A percentile compares a stretch with the other conserved stretches of the same genome.
These are phyloP conservation scores for Trichoderma sp. DNA, from an alignment of 2,329 filamentous ascomycete species.

Conservation along the genomic window DNA sequence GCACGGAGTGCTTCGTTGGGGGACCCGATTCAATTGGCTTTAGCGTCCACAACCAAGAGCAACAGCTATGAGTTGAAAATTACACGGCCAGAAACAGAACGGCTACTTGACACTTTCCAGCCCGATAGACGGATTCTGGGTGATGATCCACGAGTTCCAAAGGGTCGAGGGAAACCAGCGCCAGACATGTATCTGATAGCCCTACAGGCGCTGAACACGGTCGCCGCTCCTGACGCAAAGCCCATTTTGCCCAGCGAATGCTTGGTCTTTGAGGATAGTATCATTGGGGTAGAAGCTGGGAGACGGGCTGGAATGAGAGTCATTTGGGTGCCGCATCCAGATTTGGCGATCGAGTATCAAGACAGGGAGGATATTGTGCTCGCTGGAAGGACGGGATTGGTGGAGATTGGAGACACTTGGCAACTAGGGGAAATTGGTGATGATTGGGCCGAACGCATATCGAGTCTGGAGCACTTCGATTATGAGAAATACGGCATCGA, in stretches of 20 bases:
- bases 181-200: conserved; percentile 74
- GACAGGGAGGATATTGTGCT: conserved; percentile 24
- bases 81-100: neutral
- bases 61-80: neutral
- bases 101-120: neutral
- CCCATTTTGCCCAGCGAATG: conserved; percentile 64
- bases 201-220: conserved; percentile 62
- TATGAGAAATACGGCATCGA: conserved; percentile 35
- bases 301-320: conserved; percentile 72
- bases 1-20: neutral
- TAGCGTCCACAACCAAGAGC: neutral
- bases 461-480: conserved; percentile 39
- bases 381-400: conserved; percentile 26
- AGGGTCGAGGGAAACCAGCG: conserved; percentile 67
- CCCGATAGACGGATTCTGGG: neutral
- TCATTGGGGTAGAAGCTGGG: conserved; percentile 70
- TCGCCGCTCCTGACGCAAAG: conserved; percentile 48
- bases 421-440: conserved; percentile 37
- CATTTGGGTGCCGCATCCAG: conserved; percentile 69
- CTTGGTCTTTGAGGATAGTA: conserved; percentile 73
- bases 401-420: conserved; percentile 30
- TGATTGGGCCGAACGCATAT: conserved; percentile 39
- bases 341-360: conserved; percentile 45
- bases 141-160: neutral
- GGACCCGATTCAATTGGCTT: neutral